A percentile compares a stretch with the other conserved stretches of the same genome.
Conservation (phyloP, 768 basidiomycete genomes). For the Rhodosporidiobolus sp. region DNA sequence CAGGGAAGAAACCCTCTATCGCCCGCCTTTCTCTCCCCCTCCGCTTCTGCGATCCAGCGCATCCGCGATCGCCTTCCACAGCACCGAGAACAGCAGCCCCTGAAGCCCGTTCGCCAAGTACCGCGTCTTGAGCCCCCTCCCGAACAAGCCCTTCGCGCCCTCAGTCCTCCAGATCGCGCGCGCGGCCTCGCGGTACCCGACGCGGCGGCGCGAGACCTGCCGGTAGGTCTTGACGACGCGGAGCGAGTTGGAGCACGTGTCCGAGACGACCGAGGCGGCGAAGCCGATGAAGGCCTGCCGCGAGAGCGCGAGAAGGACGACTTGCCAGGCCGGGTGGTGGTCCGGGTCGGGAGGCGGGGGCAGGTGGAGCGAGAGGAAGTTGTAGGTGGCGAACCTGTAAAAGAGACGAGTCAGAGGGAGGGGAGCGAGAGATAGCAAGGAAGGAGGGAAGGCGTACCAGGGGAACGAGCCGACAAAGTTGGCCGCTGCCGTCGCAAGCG, state of each 20-base stretch:
- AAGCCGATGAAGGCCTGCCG: conserved; percentile 92
- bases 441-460: not conserved
- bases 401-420: not conserved
- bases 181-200: conserved; percentile 76
- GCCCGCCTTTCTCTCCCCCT: conserved; percentile 1
- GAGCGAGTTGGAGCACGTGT: conserved; percentile 80
- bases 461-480: conserved; percentile 63
- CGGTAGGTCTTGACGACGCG: conserved; percentile 94
- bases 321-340: conserved; percentile 50
- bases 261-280: conserved; percentile 75
- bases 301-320: conserved; percentile 58
- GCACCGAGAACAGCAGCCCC: conserved; percentile 80
- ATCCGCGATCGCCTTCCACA: conserved; percentile 89
- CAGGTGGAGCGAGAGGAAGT: conserved; percentile 26
- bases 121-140: conserved; percentile 82
- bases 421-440: not conserved
- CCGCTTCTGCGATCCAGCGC: not conserved
- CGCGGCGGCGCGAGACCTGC: conserved; percentile 77
- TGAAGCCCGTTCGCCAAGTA: conserved; percentile 88
- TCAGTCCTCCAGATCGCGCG: conserved; percentile 70
- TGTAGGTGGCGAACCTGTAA: conserved; percentile 38
- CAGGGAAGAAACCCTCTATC: too few relatives aligned
- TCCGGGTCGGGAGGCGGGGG: conserved; percentile 49
- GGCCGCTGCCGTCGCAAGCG: conserved; percentile 62
- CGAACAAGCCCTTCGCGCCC: conserved; percentile 75